Conservation (phyloP, 257 asterid species). For the Euphrasia confusa region DNA sequence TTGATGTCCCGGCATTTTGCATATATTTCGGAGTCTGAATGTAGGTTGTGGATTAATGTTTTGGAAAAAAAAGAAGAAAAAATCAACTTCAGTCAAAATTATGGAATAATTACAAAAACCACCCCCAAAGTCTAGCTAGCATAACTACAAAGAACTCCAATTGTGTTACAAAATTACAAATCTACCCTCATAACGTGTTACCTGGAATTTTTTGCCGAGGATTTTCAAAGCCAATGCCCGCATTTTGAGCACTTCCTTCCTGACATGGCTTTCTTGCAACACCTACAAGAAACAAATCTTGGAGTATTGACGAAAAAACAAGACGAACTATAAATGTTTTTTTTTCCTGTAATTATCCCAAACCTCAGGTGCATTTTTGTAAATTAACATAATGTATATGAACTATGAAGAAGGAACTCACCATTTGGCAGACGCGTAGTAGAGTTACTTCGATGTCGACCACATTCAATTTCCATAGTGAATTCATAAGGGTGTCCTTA, state of each 20-base stretch:
- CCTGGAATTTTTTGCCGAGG: constrained; percentile 73
- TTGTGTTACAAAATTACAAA: background rate
- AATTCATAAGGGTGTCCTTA: constrained; percentile 64
- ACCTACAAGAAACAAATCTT: constrained; percentile 39
- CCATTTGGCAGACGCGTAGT: constrained; percentile 82
- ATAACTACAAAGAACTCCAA: background rate
- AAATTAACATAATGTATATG: background rate
- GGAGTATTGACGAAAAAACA: no score
- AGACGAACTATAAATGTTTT: no score
- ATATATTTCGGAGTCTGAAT: constrained; percentile 46
- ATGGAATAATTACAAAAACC: constrained; percentile 1
- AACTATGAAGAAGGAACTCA: constrained; percentile 20
- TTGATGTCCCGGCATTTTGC: constrained; percentile 49
- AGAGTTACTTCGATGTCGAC: constrained; percentile 86
- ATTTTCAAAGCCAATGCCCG: constrained; percentile 66
- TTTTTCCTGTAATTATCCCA: background rate
- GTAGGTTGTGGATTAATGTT: background rate
- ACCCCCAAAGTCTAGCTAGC: background rate
- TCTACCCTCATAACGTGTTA: constrained; percentile 6
- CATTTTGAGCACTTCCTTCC: constrained; percentile 54
- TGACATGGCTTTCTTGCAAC: constrained; percentile 55
- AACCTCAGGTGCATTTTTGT: background rate
- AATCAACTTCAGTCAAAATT: background rate
- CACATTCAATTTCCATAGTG: constrained; percentile 87
- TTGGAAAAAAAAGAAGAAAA: no score